phyloP scores from a whole-genome alignment of 1,284 basidiomycete genomes.

The Butyriboletus appendiculatus region DNA sequence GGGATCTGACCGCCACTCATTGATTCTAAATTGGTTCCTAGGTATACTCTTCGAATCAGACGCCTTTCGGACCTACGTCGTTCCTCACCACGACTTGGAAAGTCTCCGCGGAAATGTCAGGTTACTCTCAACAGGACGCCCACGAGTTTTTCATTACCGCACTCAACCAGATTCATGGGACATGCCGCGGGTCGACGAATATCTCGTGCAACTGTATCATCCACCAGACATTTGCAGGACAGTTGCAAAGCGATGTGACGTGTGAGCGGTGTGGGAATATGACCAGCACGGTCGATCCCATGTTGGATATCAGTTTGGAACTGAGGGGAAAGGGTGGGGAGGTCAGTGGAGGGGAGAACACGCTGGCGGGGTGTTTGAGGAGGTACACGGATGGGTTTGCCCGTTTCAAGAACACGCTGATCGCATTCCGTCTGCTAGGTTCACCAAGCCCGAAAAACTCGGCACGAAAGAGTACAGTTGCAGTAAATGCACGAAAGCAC shows the following conservation, averaged over 20 bases:
- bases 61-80: slow-evolving; percentile 80
- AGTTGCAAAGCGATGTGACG: slow-evolving; percentile 86
- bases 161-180: slow-evolving; percentile 84
- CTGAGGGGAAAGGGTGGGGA: slow-evolving; percentile 60
- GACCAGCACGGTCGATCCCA: slow-evolving; percentile 84
- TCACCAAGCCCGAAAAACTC: slow-evolving; percentile 76
- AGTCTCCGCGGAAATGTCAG: slow-evolving; percentile 79
- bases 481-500: slow-evolving; percentile 68
- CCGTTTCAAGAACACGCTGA: not conserved
- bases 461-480: slow-evolving; percentile 74
- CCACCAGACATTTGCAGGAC: slow-evolving; percentile 89
- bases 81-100: slow-evolving; percentile 91
- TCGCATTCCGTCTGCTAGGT: slow-evolving; percentile 43
- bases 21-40: slow-evolving; percentile 29
- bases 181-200: slow-evolving; percentile 68
- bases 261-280: slow-evolving; percentile 80
- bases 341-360: slow-evolving; percentile 47
- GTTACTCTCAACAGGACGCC: slow-evolving; percentile 93
- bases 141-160: slow-evolving; percentile 89
- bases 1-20: not conserved
- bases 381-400: slow-evolving; percentile 43
- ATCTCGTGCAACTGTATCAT: slow-evolving; percentile 89
- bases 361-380: slow-evolving; percentile 68
- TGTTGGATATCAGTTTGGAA: slow-evolving; percentile 91
- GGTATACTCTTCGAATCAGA: slow-evolving; percentile 72